These are phyloP conservation scores for Magnaporthiopsis poae DNA, from an alignment of 2,329 filamentous ascomycete species.

Conservation along the genomic window DNA sequence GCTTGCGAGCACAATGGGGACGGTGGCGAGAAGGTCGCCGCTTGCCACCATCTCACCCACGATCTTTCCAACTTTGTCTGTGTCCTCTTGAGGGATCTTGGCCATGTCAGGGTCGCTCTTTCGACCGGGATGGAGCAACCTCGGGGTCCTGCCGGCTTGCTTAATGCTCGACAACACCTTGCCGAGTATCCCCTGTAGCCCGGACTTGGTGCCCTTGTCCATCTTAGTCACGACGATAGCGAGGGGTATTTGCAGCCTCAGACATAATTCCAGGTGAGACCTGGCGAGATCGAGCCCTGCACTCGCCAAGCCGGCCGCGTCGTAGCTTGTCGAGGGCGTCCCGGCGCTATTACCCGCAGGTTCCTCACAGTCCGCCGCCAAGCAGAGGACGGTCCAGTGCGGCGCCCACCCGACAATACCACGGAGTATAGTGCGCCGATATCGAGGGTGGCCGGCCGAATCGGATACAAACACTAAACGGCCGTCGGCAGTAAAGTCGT, in stretches of 20 bases:
- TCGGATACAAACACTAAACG: constrained; percentile 83
- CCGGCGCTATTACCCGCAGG: background rate
- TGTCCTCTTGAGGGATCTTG: constrained; percentile 45
- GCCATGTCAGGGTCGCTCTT: constrained; percentile 39
- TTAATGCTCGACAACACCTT: constrained; percentile 69
- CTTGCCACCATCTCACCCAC: constrained; percentile 39
- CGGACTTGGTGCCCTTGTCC: constrained; percentile 67
- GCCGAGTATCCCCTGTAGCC: constrained; percentile 59
- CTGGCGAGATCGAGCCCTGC: constrained; percentile 61
- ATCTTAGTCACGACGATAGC: constrained; percentile 82
- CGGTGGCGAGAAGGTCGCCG: constrained; percentile 37
- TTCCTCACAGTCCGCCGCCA: constrained; percentile 60
- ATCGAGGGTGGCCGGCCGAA: constrained; percentile 82
- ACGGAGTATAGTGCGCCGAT: constrained; percentile 76
- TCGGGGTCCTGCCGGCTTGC: constrained; percentile 60
- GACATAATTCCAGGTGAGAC: constrained; percentile 74
- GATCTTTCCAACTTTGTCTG: constrained; percentile 46
- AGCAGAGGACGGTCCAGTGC: constrained; percentile 83
- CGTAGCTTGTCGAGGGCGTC: background rate
- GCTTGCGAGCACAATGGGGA: constrained; percentile 83
- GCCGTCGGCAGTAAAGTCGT: constrained; percentile 62
- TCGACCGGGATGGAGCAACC: constrained; percentile 51
- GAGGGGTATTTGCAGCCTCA: constrained; percentile 69
- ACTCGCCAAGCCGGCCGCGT: background rate
- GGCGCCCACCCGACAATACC: constrained; percentile 93